Percentiles rank a stretch among this genome's conserved stretches.
Conservation (phyloP, 2,329 filamentous ascomycete genomes). For the Colletotrichum sp. region DNA sequence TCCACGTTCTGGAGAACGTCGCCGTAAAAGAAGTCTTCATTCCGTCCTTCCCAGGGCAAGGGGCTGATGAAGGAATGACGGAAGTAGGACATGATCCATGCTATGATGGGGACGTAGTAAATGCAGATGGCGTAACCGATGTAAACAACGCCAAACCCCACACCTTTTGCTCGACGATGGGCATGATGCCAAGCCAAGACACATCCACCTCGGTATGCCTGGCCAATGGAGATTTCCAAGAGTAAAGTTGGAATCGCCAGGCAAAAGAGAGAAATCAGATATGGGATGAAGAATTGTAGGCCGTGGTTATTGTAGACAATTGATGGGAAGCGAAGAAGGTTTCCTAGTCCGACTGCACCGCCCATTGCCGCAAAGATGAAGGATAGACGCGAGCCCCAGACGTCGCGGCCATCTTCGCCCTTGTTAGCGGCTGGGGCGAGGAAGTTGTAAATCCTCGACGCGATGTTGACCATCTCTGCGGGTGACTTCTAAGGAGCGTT, state of each 20-base stretch:
- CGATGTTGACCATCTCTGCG: not conserved
- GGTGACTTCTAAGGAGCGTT: not conserved
- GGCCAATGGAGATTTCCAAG: constrained; percentile 70
- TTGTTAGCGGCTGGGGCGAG: constrained; percentile 27
- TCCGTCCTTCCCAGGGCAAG: constrained; percentile 52
- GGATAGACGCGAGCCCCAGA: constrained; percentile 51
- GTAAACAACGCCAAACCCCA: constrained; percentile 54
- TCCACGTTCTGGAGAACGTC: constrained; percentile 22
- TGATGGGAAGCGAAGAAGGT: constrained; percentile 59
- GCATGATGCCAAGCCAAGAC: constrained; percentile 56
- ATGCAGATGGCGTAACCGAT: constrained; percentile 54
- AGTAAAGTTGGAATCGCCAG: constrained; percentile 59
- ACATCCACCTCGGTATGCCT: constrained; percentile 57
- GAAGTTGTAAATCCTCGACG: constrained; percentile 18
- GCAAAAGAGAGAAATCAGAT: constrained; percentile 53
- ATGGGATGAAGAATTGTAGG: constrained; percentile 62
- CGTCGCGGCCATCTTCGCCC: constrained; percentile 37
- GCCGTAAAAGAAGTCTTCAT: constrained; percentile 42
- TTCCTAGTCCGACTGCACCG: constrained; percentile 58
- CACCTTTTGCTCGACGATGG: constrained; percentile 53
- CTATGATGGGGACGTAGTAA: constrained; percentile 60
- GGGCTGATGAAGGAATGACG: constrained; percentile 56
- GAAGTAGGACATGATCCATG: constrained; percentile 63
- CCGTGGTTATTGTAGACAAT: constrained; percentile 62
- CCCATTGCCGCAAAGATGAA: constrained; percentile 57